phyloP scores from a whole-genome alignment of 257 asterid genomes.

The Nicotiana otophora region DNA sequence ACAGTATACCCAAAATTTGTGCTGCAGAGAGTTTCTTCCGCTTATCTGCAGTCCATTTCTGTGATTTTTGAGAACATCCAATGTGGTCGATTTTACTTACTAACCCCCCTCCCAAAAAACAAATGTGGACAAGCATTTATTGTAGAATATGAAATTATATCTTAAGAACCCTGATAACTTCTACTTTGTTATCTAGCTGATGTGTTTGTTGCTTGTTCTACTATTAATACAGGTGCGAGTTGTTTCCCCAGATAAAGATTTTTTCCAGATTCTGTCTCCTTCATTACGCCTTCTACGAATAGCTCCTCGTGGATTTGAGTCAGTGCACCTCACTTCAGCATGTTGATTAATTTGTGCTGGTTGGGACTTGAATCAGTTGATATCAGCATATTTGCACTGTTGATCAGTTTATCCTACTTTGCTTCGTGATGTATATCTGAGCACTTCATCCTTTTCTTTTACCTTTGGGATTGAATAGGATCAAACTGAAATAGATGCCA shows the following conservation, averaged over 20 bases:
- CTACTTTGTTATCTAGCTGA: background rate
- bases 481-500: background rate
- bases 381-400: background rate
- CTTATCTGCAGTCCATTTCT: background rate
- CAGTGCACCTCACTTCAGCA: conserved; percentile 26
- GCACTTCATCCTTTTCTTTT: background rate
- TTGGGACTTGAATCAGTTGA: background rate
- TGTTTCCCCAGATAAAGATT: conserved; percentile 98
- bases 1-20: background rate
- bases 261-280: conserved; percentile 92
- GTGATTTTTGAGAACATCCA: background rate
- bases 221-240: conserved; percentile 74
- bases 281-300: conserved; percentile 92
- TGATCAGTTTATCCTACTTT: background rate
- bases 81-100: no score
- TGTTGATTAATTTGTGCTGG: background rate
- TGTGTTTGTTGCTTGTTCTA: conserved; percentile 15
- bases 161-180: background rate
- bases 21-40: background rate
- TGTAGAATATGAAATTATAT: background rate
- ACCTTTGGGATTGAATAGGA: conserved; percentile 2
- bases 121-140: background rate
- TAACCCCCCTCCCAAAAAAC: background rate
- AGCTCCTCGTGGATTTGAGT: conserved; percentile 97
- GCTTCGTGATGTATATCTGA: conserved; percentile 1